Conservation (phyloP, 202 grass and related monocot genomes). For the Digitaria exilis region DNA sequence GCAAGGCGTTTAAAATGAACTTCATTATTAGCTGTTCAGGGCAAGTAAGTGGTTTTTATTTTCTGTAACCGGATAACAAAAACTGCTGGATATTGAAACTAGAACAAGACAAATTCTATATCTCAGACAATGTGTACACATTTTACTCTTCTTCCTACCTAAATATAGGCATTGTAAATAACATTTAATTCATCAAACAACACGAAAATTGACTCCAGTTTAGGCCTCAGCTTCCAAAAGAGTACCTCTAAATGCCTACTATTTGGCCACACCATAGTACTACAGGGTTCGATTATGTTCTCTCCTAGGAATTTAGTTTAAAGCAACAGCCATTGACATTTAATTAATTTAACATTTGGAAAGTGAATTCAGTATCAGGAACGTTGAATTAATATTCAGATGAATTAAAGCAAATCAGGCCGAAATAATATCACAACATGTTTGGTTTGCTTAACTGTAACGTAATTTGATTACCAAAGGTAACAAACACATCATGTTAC, state of each 20-base stretch:
- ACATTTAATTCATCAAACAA: neutral
- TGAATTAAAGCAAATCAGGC: constrained; percentile 1
- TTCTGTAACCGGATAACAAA: neutral
- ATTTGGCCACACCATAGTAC: constrained; percentile 38
- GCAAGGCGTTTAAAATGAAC: neutral
- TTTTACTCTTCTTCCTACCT: constrained; percentile 19
- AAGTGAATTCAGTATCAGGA: neutral
- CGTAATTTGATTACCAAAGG: too few species aligned
- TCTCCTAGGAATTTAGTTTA: neutral
- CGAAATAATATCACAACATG: constrained; percentile 21
- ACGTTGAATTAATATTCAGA: constrained; percentile 22
- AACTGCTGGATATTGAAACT: constrained; percentile 20
- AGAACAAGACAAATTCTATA: neutral
- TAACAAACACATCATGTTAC: too few species aligned
- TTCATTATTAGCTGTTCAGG: neutral
- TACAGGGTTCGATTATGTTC: neutral
- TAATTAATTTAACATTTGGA: neutral
- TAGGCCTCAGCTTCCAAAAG: constrained; percentile 11
- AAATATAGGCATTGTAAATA: constrained; percentile 10
- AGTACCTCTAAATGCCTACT: constrained; percentile 81
- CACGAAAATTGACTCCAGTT: constrained; percentile 17
- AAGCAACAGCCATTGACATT: neutral
- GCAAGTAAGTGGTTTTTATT: neutral
- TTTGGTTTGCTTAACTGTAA: too few species aligned
- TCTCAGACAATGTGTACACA: neutral